phyloP scores from a whole-genome alignment of 1,139 yeast species.

The Keqinozyma sinolaborantium region DNA sequence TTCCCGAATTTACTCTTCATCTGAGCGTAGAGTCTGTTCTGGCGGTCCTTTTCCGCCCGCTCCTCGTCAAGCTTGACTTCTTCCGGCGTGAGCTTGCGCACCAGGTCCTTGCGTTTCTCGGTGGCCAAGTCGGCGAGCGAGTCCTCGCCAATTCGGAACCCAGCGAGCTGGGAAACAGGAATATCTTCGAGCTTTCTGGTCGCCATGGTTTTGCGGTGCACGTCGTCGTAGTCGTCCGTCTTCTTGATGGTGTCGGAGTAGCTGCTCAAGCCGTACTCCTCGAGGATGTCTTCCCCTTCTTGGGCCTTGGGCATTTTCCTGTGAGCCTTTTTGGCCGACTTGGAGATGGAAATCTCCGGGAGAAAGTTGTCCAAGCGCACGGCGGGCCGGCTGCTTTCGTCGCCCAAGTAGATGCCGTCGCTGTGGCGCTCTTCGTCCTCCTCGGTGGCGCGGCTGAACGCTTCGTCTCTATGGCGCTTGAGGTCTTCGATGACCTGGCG shows the following conservation, averaged over 20 bases:
- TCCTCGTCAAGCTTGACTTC: constrained; percentile 25
- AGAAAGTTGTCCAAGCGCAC: constrained; percentile 24
- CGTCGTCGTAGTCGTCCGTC: constrained; percentile 27
- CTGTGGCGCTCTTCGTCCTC: constrained; percentile 13
- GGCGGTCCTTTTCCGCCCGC: constrained; percentile 22
- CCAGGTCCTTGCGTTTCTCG: constrained; percentile 5
- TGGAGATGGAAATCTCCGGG: constrained; percentile 16
- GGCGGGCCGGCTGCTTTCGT: constrained; percentile 8
- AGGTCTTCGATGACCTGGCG: constrained; percentile 33
- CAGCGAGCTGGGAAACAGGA: constrained; percentile 27
- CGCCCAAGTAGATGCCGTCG: constrained; percentile 40
- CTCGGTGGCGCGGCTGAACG: constrained; percentile 10
- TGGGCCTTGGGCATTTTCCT: constrained; percentile 27
- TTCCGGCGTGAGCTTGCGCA: constrained; percentile 20
- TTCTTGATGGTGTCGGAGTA: constrained; percentile 24
- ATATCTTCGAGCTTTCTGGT: constrained; percentile 21
- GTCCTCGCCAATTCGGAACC: constrained; percentile 33
- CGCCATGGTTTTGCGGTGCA: constrained; percentile 16
- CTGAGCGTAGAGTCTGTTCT: constrained; percentile 24
- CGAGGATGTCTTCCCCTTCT: constrained; percentile 32
- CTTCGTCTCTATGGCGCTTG: constrained; percentile 15
- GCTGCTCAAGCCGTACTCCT: constrained; percentile 38
- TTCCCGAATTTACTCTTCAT: constrained; percentile 27
- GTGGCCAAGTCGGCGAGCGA: constrained; percentile 7
- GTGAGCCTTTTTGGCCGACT: constrained; percentile 14